Conservation (phyloP, 2,329 filamentous ascomycete genomes). For the Trichoderma hamatum region DNA sequence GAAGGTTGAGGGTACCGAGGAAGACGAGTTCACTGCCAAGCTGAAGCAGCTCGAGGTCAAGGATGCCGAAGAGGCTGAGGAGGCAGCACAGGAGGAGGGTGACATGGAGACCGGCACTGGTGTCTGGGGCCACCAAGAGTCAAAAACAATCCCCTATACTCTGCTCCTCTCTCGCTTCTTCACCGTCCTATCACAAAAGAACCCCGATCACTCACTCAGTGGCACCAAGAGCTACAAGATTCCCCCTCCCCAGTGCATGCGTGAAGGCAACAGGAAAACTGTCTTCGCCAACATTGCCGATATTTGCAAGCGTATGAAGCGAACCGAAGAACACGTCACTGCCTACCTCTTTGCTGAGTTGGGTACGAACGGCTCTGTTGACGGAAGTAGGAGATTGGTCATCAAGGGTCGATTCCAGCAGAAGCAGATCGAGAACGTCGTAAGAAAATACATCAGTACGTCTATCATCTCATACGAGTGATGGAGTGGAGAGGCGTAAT, state of each 20-base stretch:
- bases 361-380: slow-evolving; percentile 94
- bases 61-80: slow-evolving; percentile 63
- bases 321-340: slow-evolving; percentile 95
- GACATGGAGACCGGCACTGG: slow-evolving; percentile 87
- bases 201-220: slow-evolving; percentile 90
- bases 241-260: slow-evolving; percentile 94
- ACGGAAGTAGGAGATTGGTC: slow-evolving; percentile 88
- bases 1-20: slow-evolving; percentile 63
- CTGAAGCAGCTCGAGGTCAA: slow-evolving; percentile 65
- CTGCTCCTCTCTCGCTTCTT: slow-evolving; percentile 92
- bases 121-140: slow-evolving; percentile 84
- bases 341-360: slow-evolving; percentile 97
- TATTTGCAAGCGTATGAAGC: slow-evolving; percentile 99
- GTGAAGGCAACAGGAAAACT: slow-evolving; percentile 99
- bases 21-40: slow-evolving; percentile 63
- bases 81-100: slow-evolving; percentile 60
- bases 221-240: slow-evolving; percentile 98
- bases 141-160: slow-evolving; percentile 78
- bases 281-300: slow-evolving; percentile 99
- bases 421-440: slow-evolving; percentile 97
- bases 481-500: neutral
- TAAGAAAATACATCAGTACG: slow-evolving; percentile 92
- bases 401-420: slow-evolving; percentile 99
- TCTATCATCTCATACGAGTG: slow-evolving; percentile 30
- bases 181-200: slow-evolving; percentile 89